These are phyloP conservation scores for Coniella lustricola DNA, from an alignment of 2,329 filamentous ascomycete species.

Conservation along the genomic window DNA sequence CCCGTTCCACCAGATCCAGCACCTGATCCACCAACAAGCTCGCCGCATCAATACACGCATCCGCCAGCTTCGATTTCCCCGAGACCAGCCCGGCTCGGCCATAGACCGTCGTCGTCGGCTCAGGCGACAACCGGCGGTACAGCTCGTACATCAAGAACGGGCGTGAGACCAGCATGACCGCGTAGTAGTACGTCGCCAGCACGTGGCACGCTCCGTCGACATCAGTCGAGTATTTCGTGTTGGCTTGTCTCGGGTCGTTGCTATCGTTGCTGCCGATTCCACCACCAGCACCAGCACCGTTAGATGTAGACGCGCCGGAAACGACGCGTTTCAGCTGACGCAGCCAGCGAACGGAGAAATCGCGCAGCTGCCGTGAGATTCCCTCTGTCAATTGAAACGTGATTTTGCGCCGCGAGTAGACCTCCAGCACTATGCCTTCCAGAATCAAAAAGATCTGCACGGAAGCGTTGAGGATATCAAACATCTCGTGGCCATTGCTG, in stretches of 20 bases:
- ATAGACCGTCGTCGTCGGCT: conserved; percentile 11
- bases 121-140: conserved; percentile 36
- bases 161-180: conserved; percentile 49
- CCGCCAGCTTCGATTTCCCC: conserved; percentile 43
- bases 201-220: conserved; percentile 44
- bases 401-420: conserved; percentile 47
- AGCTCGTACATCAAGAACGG: conserved; percentile 52
- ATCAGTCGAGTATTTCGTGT: conserved; percentile 21
- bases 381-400: conserved; percentile 46
- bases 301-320: conserved; percentile 18
- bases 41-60: conserved; percentile 49
- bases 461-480: conserved; percentile 43
- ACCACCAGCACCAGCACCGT: too few relatives aligned
- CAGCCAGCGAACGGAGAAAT: conserved; percentile 45
- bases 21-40: conserved; percentile 46
- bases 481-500: conserved; percentile 30
- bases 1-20: conserved; percentile 35
- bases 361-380: conserved; percentile 44
- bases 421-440: conserved; percentile 42
- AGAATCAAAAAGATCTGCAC: conserved; percentile 46
- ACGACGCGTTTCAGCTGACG: conserved; percentile 35
- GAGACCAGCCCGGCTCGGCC: conserved; percentile 25
- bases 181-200: conserved; percentile 47
- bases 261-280: too few relatives aligned
- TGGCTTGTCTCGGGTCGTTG: too few relatives aligned